A percentile compares a stretch with the other conserved stretches of the same genome.
Conservation (phyloP, 768 basidiomycete species). For the Suillus bovinus region DNA sequence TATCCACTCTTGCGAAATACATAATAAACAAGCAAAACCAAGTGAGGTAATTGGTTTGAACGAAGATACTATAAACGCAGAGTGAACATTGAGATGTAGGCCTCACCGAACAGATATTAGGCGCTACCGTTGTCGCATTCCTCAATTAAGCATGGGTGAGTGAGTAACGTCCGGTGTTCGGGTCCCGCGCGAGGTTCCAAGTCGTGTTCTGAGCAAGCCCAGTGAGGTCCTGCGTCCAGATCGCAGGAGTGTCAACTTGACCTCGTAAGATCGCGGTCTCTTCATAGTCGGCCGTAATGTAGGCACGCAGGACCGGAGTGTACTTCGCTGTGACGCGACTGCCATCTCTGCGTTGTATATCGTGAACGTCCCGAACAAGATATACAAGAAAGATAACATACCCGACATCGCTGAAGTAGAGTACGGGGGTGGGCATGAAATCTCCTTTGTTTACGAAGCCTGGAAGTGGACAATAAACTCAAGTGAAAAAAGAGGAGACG, state of each 20-base stretch:
- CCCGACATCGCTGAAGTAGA: slow-evolving; percentile 3
- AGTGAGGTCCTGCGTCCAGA: not conserved
- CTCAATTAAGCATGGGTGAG: not conserved
- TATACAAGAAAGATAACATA: not conserved
- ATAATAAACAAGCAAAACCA: not conserved
- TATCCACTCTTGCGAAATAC: not conserved
- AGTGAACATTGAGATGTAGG: not conserved
- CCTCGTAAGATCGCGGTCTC: not conserved
- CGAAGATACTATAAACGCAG: not conserved
- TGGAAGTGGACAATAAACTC: not conserved
- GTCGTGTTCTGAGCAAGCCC: not conserved
- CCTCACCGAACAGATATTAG: not conserved
- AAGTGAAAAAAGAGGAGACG: not conserved
- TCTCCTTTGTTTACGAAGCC: not conserved
- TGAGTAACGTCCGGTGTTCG: not conserved
- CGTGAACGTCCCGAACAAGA: not conserved
- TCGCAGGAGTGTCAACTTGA: not conserved
- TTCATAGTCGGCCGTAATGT: slow-evolving; percentile 7
- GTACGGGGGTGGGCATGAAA: not conserved
- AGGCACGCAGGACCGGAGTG: slow-evolving; percentile 1
- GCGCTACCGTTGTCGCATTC: not conserved
- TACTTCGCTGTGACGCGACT: not conserved
- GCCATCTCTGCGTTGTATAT: not conserved
- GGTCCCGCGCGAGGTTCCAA: not conserved
- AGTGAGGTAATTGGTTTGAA: not conserved